phyloP scores from a whole-genome alignment of 2,329 filamentous ascomycete genomes.

The Phyllosticta citribraziliensis region DNA sequence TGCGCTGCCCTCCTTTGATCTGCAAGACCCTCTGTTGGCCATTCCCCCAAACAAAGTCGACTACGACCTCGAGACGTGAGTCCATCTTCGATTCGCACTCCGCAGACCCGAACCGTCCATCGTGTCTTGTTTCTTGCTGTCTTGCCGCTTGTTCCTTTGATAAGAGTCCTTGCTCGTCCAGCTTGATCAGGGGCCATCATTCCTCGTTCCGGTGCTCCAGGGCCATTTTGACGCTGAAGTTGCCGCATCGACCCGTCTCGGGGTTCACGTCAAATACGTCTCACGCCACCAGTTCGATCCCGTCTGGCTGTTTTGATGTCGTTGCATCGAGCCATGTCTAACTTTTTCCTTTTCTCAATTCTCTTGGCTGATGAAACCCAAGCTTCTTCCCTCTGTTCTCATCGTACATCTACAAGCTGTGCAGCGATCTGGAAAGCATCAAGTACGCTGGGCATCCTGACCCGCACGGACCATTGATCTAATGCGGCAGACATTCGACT shows the following conservation, averaged over 20 bases:
- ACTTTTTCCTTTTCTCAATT: neutral
- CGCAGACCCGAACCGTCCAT: slow-evolving; percentile 10
- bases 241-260: neutral
- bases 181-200: neutral
- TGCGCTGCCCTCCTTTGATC: slow-evolving; percentile 38
- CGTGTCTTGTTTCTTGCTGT: neutral
- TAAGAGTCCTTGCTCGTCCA: neutral
- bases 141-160: neutral
- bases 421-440: slow-evolving; percentile 53
- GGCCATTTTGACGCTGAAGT: neutral
- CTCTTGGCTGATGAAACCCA: neutral
- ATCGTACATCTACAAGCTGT: slow-evolving; percentile 68
- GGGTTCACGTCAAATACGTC: neutral
- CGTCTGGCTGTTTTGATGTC: neutral
- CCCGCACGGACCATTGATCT: neutral
- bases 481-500: slow-evolving; percentile 49
- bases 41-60: slow-evolving; percentile 65
- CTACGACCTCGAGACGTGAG: slow-evolving; percentile 58
- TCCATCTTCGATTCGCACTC: neutral
- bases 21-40: slow-evolving; percentile 58
- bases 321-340: neutral
- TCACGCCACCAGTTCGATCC: neutral
- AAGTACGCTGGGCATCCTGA: slow-evolving; percentile 35
- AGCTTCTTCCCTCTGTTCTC: slow-evolving; percentile 71
- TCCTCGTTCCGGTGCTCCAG: neutral